phyloP scores from a whole-genome alignment of 495 filamentous ascomycete genomes.

The Daldinia childiae region DNA sequence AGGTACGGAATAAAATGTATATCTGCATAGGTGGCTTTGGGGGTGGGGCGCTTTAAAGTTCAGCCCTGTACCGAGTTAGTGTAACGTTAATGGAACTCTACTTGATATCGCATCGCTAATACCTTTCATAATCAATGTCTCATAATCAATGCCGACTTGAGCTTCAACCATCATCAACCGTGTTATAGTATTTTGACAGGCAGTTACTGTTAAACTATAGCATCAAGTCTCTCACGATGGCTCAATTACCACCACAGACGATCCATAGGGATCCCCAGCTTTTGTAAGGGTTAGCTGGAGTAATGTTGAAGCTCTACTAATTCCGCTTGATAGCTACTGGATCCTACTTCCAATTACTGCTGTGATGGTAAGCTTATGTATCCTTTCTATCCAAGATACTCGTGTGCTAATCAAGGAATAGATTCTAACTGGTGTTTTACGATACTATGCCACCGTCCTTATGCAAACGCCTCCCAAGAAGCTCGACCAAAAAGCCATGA shows the following conservation, averaged over 20 bases:
- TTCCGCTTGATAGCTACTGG: conserved; percentile 77
- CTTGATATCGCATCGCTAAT: neutral
- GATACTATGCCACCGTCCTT: conserved; percentile 92
- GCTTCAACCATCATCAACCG: conserved; percentile 13
- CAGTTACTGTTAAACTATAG: neutral
- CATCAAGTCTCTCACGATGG: conserved; percentile 66
- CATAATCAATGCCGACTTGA: conserved; percentile 5
- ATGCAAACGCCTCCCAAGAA: conserved; percentile 89
- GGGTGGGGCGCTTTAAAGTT: conserved; percentile 34
- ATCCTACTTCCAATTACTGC: conserved; percentile 96
- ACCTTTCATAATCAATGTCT: neutral
- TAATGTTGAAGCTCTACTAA: conserved; percentile 17
- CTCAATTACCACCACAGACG: conserved; percentile 86
- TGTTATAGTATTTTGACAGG: neutral
- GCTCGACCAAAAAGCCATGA: conserved; percentile 75
- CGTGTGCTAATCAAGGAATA: conserved; percentile 47
- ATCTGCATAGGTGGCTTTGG: conserved; percentile 20
- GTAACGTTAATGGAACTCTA: conserved; percentile 18
- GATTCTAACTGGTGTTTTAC: conserved; percentile 93
- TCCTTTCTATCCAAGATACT: neutral
- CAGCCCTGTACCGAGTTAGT: conserved; percentile 33
- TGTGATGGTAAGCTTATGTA: conserved; percentile 78
- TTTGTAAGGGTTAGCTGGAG: conserved; percentile 66
- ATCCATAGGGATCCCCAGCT: conserved; percentile 99
- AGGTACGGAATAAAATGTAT: neutral